These are phyloP conservation scores for Phytophthora macrochlamydospora DNA, from an alignment of 352 stramenopile genomes.

Conservation along the genomic window DNA sequence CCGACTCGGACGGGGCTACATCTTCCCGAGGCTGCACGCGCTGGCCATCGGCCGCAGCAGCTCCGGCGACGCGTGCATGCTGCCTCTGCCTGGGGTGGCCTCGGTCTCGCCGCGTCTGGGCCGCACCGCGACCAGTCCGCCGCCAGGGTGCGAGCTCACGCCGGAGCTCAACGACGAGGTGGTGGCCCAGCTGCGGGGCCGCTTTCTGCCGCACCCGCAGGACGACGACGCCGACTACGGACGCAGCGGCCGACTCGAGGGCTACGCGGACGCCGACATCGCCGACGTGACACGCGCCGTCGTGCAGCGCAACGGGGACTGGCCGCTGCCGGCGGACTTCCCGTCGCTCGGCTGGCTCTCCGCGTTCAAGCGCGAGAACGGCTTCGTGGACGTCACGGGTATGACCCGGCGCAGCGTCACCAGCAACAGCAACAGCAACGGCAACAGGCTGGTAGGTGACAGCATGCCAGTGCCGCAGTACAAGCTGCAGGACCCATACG, in stretches of 20 bases:
- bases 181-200: conserved; percentile 50
- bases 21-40: conserved; percentile 33
- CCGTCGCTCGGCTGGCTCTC: conserved; percentile 51
- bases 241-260: conserved; percentile 22
- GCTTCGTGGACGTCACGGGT: conserved; percentile 36
- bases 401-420: conserved; percentile 4
- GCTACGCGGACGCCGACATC: conserved; percentile 54
- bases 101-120: neutral
- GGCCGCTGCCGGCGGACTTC: conserved; percentile 49
- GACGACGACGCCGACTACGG: conserved; percentile 21
- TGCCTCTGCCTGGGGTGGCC: conserved; percentile 6
- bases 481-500: conserved; percentile 1
- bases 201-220: conserved; percentile 53
- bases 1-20: conserved; percentile 20
- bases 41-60: conserved; percentile 23
- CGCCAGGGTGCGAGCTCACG: conserved; percentile 37
- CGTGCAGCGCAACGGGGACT: conserved; percentile 43
- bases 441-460: too few relatives aligned
- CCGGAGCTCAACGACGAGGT: conserved; percentile 55
- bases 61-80: neutral
- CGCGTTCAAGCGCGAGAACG: conserved; percentile 62
- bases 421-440: conserved; percentile 15
- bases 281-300: conserved; percentile 65
- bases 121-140: conserved; percentile 1
- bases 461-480: too few relatives aligned